phyloP scores from a whole-genome alignment of 345 rosid species.

The Aquilaria sinensis region DNA sequence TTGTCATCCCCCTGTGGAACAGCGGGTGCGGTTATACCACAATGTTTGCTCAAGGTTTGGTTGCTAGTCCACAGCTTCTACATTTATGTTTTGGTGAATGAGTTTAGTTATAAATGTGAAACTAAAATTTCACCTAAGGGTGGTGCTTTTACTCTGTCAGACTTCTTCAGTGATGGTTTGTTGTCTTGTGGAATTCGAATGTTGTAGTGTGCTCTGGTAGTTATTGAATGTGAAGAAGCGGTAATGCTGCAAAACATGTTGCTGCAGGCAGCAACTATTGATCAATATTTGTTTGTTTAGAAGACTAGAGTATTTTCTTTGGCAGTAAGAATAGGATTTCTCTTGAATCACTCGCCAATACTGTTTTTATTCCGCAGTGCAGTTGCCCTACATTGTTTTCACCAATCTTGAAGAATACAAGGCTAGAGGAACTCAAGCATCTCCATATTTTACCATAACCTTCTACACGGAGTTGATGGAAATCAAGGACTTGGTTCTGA shows the following conservation, averaged over 20 bases:
- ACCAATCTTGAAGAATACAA: conserved; percentile 98
- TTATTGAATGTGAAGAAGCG: too few relatives aligned
- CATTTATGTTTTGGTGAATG: conserved; percentile 1
- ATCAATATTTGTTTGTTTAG: too few relatives aligned
- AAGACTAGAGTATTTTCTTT: too few relatives aligned
- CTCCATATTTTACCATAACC: conserved; percentile 64
- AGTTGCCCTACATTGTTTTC: conserved; percentile 79
- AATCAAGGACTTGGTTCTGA: conserved; percentile 74
- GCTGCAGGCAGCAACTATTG: too few relatives aligned
- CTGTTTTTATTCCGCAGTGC: conserved; percentile 36
- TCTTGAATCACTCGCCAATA: too few relatives aligned
- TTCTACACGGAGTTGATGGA: conserved; percentile 82
- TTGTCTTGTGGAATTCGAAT: too few relatives aligned
- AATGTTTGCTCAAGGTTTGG: conserved; percentile 84
- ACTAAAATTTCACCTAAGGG: too few relatives aligned
- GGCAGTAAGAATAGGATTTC: too few relatives aligned
- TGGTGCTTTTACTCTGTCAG: too few relatives aligned
- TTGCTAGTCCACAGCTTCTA: conserved; percentile 7
- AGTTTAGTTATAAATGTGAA: background rate
- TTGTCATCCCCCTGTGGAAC: conserved; percentile 81
- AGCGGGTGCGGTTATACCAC: conserved; percentile 83
- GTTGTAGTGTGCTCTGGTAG: too few relatives aligned
- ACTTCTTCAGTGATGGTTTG: too few relatives aligned
- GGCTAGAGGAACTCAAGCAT: conserved; percentile 90
- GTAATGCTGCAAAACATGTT: too few relatives aligned